A percentile compares a stretch with the other conserved stretches of the same genome.
Conservation (phyloP, 2,329 filamentous ascomycete genomes). For the Fusarium poae region DNA sequence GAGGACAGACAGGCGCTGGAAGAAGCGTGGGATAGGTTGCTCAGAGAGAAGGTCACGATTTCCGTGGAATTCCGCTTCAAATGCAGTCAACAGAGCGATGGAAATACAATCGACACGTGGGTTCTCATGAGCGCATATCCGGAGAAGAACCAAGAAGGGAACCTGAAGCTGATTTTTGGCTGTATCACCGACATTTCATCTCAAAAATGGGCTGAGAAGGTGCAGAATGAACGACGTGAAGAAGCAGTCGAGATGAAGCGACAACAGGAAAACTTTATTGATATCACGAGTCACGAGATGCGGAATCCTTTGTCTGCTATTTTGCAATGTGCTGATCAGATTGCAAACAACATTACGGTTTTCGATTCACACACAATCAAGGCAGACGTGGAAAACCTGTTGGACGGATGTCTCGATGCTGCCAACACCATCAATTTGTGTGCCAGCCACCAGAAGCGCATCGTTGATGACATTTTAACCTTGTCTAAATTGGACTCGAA, state of each 20-base stretch:
- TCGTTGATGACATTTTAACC: constrained; percentile 76
- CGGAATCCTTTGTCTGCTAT: constrained; percentile 81
- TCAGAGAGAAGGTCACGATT: constrained; percentile 72
- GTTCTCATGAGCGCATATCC: constrained; percentile 82
- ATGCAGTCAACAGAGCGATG: constrained; percentile 71
- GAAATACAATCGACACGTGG: constrained; percentile 77
- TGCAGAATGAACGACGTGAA: constrained; percentile 81
- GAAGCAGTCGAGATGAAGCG: constrained; percentile 85
- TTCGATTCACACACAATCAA: constrained; percentile 56
- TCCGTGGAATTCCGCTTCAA: constrained; percentile 84
- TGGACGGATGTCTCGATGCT: constrained; percentile 75
- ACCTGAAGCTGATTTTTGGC: constrained; percentile 80
- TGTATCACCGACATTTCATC: constrained; percentile 88
- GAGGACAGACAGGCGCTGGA: constrained; percentile 73
- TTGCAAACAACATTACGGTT: constrained; percentile 64
- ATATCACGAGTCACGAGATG: constrained; percentile 82
- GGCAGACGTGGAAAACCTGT: constrained; percentile 61
- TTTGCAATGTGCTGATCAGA: constrained; percentile 82
- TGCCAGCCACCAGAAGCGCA: constrained; percentile 81
- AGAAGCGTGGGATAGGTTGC: constrained; percentile 71
- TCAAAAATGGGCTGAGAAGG: constrained; percentile 86
- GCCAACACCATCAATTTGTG: constrained; percentile 86
- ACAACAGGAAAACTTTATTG: constrained; percentile 78
- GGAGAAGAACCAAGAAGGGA: constrained; percentile 73
- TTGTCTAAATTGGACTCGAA: constrained; percentile 79